These are phyloP conservation scores for Claviceps pazoutovae DNA, from an alignment of 2,329 filamentous ascomycete genomes.

Conservation along the genomic window DNA sequence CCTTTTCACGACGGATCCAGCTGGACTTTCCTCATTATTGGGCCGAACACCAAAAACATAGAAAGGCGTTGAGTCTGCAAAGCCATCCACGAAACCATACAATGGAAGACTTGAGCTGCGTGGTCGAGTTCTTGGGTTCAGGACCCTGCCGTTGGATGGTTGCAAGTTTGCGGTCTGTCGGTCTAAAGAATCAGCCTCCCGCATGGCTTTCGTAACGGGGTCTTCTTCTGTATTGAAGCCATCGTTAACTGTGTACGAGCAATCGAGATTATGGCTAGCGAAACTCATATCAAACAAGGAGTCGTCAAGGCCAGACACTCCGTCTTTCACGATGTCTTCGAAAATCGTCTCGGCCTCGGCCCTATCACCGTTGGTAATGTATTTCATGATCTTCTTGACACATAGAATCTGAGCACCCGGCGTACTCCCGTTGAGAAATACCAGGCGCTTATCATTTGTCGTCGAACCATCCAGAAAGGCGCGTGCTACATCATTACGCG, in stretches of 20 bases:
- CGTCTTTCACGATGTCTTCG: slow-evolving; percentile 34
- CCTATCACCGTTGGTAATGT: slow-evolving; percentile 35
- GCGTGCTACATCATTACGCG: slow-evolving; percentile 33
- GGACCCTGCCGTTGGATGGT: slow-evolving; percentile 31
- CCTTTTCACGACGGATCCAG: slow-evolving; percentile 10
- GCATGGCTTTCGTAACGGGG: slow-evolving; percentile 41
- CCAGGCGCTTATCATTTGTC: slow-evolving; percentile 35
- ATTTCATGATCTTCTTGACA: slow-evolving; percentile 37
- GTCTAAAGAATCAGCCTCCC: slow-evolving; percentile 44
- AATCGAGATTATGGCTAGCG: slow-evolving; percentile 2
- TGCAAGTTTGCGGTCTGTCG: slow-evolving; percentile 41
- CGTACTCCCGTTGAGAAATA: slow-evolving; percentile 47
- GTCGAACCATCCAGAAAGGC: slow-evolving; percentile 36
- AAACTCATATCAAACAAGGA: slow-evolving; percentile 11
- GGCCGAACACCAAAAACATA: slow-evolving; percentile 30
- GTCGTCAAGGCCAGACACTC: slow-evolving; percentile 25
- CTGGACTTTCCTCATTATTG: slow-evolving; percentile 11
- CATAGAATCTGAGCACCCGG: slow-evolving; percentile 40
- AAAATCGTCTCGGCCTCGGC: slow-evolving; percentile 37
- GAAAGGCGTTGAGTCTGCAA: slow-evolving; percentile 31
- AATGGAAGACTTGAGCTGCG: slow-evolving; percentile 37
- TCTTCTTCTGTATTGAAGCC: slow-evolving; percentile 35
- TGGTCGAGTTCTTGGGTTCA: slow-evolving; percentile 24
- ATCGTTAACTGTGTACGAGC: neutral
- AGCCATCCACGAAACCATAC: slow-evolving; percentile 29